These are phyloP conservation scores for Monosporascus sp. DNA, from an alignment of 2,329 filamentous ascomycete species.

Conservation along the genomic window DNA sequence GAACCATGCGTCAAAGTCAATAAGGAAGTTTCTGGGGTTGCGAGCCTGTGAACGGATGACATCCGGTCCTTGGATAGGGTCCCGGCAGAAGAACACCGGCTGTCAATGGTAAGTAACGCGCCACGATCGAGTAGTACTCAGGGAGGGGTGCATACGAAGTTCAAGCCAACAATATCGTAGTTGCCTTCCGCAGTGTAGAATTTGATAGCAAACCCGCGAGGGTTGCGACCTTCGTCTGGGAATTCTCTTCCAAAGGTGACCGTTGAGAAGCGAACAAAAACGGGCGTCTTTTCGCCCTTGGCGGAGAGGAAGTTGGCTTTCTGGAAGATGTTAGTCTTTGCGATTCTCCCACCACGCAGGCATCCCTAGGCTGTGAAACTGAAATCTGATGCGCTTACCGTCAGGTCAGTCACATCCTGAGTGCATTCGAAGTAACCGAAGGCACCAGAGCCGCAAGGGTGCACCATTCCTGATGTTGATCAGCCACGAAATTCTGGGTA, in stretches of 20 bases:
- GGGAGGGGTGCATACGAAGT: slow-evolving; percentile 25
- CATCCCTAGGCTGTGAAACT: too few relatives aligned
- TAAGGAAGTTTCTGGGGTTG: slow-evolving; percentile 42
- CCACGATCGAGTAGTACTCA: too few relatives aligned
- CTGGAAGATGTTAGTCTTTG: not conserved
- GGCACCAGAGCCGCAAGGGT: slow-evolving; percentile 32
- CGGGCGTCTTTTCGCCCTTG: slow-evolving; percentile 45
- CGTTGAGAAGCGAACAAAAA: slow-evolving; percentile 53
- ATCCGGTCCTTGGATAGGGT: slow-evolving; percentile 41
- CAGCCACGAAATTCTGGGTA: too few relatives aligned
- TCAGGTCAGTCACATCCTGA: slow-evolving; percentile 8
- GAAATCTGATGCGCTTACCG: not conserved
- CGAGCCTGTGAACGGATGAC: slow-evolving; percentile 42
- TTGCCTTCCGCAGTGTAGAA: slow-evolving; percentile 63
- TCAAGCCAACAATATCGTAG: slow-evolving; percentile 43
- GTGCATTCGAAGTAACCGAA: slow-evolving; percentile 41
- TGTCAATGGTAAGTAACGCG: too few relatives aligned
- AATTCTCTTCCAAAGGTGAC: slow-evolving; percentile 17
- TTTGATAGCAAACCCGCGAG: slow-evolving; percentile 61
- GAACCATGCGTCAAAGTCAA: slow-evolving; percentile 43
- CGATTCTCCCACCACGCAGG: too few relatives aligned
- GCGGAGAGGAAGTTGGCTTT: slow-evolving; percentile 29
- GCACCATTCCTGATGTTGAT: slow-evolving; percentile 13
- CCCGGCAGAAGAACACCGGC: slow-evolving; percentile 44
- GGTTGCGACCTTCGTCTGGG: slow-evolving; percentile 34